Evolutionary conservation across 768 basidiomycete genomes (phyloP), one percentile per base, ranked within the genome.

Genomic region (Hypholoma fasciculare): DNA sequence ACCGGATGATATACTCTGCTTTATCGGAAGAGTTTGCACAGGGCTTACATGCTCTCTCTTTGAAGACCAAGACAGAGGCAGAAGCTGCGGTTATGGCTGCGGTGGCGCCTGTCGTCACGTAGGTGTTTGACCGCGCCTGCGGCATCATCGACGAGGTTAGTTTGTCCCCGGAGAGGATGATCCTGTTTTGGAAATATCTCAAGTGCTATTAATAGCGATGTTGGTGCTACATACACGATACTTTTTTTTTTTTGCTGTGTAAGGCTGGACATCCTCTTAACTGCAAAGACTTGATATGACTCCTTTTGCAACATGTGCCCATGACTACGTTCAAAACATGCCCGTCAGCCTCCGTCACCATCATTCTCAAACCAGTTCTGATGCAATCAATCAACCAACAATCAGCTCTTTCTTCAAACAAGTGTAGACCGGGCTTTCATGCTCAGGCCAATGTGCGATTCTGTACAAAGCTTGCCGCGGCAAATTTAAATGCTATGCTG

Each of bases 31-130:
- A 94, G 68, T 74, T 94, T 47, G 69, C 81, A 23, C 76, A 79
- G 57, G 91, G 92, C 4, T 71, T 94, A 30, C 92, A 94, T 65
- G 87, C 92, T 0, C 75, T 94, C 42, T 89, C 89, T 14, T 72
- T 94, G 64, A 84, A 84, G 56, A 90, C 92, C 14, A 86, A 82
- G 72, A 92, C 91, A 8, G 75, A 79, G 51, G 79, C 81, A 57
- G 92, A 84, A 63, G 62, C 62, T 49, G 27, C 16, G 9, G 11
- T 7, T 49, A 8, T 27, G 13, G 40, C 13, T 14, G 17, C 17
- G 17, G 30, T 34, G 30, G 30, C 30, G 30, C 30, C 30, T 34
- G 30, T 34, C 56, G 52, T 16, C 50, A 19, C 37, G 40, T 39
- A 34, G 58, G 14, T 46, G 55, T 55, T 60, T 49, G 56, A 58